phyloP scores from a whole-genome alignment of 176 grass and related monocot species.

The Oryza coarctata region DNA sequence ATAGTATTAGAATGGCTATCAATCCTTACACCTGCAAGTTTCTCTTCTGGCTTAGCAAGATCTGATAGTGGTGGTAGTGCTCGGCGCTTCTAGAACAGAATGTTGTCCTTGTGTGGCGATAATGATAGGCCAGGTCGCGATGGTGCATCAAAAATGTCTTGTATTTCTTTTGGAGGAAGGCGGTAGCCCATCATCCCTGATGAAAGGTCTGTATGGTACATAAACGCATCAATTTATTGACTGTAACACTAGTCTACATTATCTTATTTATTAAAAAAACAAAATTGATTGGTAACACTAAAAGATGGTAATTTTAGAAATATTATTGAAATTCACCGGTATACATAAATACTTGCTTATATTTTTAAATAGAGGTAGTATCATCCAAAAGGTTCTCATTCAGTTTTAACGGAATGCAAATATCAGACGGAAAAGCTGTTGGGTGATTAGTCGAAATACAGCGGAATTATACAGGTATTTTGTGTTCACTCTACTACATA shows the following conservation, averaged over 20 bases:
- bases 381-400: too few relatives aligned
- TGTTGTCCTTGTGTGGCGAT: constrained; percentile 88
- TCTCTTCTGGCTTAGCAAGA: constrained; percentile 92
- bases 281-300: too few relatives aligned
- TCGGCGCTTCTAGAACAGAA: constrained; percentile 84
- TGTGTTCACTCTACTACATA: too few relatives aligned
- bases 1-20: constrained; percentile 83
- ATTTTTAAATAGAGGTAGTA: too few relatives aligned
- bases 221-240: constrained; percentile 12
- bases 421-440: too few relatives aligned
- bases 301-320: too few relatives aligned
- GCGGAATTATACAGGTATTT: too few relatives aligned
- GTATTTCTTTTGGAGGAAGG: constrained; percentile 91
- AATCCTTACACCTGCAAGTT: constrained; percentile 94
- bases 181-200: constrained; percentile 48
- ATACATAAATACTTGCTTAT: too few relatives aligned
- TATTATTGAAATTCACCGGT: too few relatives aligned
- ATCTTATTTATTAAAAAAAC: too few relatives aligned
- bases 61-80: constrained; percentile 80
- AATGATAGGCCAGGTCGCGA: constrained; percentile 84
- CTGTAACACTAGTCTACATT: not conserved
- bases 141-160: constrained; percentile 92
- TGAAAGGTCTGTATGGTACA: constrained; percentile 47
- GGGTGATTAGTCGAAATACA: too few relatives aligned
- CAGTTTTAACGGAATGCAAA: too few relatives aligned